Conservation (phyloP, 352 stramenopile genomes). For the Pythium monospermum region DNA sequence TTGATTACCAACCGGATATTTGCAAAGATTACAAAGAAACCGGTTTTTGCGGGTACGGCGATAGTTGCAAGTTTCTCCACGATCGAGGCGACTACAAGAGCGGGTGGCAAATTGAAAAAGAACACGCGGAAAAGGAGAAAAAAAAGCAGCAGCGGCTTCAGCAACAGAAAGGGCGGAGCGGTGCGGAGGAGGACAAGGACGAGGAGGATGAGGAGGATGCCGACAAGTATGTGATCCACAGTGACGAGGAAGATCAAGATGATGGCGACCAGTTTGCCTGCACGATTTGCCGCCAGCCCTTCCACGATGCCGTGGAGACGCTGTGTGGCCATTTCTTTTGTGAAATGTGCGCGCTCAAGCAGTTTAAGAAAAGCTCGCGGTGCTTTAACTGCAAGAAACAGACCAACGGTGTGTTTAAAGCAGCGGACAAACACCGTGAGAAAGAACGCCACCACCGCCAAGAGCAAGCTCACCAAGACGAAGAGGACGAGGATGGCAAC, state of each 20-base stretch:
- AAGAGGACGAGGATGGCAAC: conserved; percentile 12
- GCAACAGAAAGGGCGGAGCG: conserved; percentile 34
- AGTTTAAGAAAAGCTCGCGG: conserved; percentile 72
- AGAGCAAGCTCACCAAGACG: not conserved
- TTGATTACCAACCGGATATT: conserved; percentile 97
- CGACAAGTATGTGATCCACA: conserved; percentile 58
- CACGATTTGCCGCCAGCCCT: conserved; percentile 92
- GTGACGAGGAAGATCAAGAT: conserved; percentile 45
- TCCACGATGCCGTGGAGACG: conserved; percentile 94
- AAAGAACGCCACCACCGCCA: conserved; percentile 18
- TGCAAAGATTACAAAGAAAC: conserved; percentile 99
- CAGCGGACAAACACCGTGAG: conserved; percentile 48
- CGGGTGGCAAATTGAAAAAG: conserved; percentile 97
- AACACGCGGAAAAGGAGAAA: conserved; percentile 93
- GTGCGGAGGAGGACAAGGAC: conserved; percentile 20
- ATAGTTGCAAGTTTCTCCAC: conserved; percentile 97
- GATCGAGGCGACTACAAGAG: conserved; percentile 97
- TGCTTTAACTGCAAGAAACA: conserved; percentile 95
- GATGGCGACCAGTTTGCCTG: conserved; percentile 88
- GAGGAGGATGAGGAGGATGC: conserved; percentile 62
- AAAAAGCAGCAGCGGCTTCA: conserved; percentile 76
- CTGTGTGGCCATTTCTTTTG: conserved; percentile 97
- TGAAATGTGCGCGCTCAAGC: conserved; percentile 87
- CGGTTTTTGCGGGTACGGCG: conserved; percentile 97
- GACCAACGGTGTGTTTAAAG: conserved; percentile 89